Base-by-base conservation (phyloP, 805 yeast genomes). In the Metschnikowia hibisci region DNA sequence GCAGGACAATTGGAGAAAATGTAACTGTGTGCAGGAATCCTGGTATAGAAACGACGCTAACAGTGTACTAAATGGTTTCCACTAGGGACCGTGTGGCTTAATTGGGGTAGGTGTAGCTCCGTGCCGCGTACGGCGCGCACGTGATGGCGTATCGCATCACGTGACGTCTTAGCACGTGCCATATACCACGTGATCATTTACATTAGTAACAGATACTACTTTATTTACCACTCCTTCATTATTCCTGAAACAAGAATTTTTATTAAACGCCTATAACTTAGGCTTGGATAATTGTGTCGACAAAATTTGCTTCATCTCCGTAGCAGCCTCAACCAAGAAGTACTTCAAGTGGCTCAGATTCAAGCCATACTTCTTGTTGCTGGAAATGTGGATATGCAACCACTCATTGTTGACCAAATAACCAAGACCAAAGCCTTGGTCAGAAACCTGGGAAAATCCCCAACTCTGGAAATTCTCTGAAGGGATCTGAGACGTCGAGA, bases 381-480 rank as follows among this genome's bases (percentile, higher is more conserved):
- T 78, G 37, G 89, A 82, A 49, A 91, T 81, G 66, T 90, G 91
- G 58, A 93, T 80, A 61, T 89, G 91, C 52, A 89, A 58, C 80
- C 86, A 83, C 54, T 90, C 84, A 46, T 79, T 78, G 73, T 87
- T 89, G 58, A 91, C 75, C 87, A 89, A 87, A 71, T 91, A 91
- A 7, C 96, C 97, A 50, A 87, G 75, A 6, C 98, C 99, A 57
- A 86, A 82, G 7, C 99, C 99, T 48, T 84, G 87, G 59, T 90
- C 96, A 55, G 85, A 81, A 39, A 93, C 98, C 63, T 95, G 96
- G 14, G 96, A 80, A 87, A 89, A 91, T 27, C 99, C 99, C 75
- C 90, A 91, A 34, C 95, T 90, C 62, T 88, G 88, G 67, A 88
- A 87, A 64, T 73, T 73, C 51, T 69, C 74, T 4, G 95, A 84